Conservation (phyloP, 2,329 filamentous ascomycete species). For the Graphilbum fragrans region DNA sequence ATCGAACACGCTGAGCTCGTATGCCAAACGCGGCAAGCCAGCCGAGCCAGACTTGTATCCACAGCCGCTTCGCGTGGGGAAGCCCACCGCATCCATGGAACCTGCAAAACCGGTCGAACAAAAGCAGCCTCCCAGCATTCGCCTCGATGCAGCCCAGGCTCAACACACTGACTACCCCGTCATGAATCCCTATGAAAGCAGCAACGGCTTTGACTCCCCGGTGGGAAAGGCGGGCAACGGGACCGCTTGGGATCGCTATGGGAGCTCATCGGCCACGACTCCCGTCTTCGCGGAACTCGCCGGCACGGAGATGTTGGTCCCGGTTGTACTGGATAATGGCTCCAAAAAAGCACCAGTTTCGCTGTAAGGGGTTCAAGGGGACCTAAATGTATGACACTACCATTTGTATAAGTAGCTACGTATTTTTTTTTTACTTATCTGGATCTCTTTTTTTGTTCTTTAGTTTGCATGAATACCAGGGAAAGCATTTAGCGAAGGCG, state of each 20-base stretch:
- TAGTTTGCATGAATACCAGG: too few relatives aligned
- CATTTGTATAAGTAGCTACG: too few relatives aligned
- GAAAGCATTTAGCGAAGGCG: too few relatives aligned
- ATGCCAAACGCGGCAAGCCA: not conserved
- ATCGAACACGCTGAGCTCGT: not conserved
- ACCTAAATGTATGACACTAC: too few relatives aligned
- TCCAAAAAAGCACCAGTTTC: too few relatives aligned
- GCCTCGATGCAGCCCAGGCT: not conserved
- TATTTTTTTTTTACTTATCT: too few relatives aligned
- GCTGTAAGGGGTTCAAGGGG: too few relatives aligned
- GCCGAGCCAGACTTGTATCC: constrained; percentile 1
- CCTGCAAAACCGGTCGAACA: not conserved
- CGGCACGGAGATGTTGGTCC: constrained; percentile 1
- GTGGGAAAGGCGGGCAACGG: too few relatives aligned
- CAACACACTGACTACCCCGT: constrained; percentile 13
- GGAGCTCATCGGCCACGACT: too few relatives aligned
- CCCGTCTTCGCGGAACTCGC: constrained; percentile 7
- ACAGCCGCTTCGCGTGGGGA: constrained; percentile 3
- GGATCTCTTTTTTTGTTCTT: too few relatives aligned
- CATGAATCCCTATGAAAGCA: constrained; percentile 16
- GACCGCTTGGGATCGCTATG: too few relatives aligned
- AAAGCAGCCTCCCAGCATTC: not conserved
- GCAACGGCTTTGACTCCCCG: not conserved
- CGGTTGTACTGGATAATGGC: constrained; percentile 1
- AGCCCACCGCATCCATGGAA: not conserved